Conservation (phyloP, 2,329 filamentous ascomycete species). For the Gremmenia infestans region DNA sequence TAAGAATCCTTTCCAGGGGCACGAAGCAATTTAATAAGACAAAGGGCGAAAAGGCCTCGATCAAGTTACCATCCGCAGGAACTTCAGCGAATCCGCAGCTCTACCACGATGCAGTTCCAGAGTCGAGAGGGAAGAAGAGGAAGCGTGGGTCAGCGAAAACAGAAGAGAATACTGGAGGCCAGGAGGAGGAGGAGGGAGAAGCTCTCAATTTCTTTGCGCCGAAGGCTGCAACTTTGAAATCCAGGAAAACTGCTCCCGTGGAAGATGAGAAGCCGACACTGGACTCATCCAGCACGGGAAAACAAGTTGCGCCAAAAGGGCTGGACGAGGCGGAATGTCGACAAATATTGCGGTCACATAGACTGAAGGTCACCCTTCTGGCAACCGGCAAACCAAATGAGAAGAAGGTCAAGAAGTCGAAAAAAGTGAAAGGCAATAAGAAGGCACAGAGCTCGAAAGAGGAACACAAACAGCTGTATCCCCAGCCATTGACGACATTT, state of each 20-base stretch:
- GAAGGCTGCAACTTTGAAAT: conserved; percentile 31
- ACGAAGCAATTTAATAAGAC: conserved; percentile 47
- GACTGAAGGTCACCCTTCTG: conserved; percentile 79
- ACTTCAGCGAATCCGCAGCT: conserved; percentile 63
- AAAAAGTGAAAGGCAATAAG: conserved; percentile 49
- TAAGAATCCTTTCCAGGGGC: conserved; percentile 67
- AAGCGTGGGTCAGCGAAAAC: conserved; percentile 42
- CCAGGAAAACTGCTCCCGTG: conserved; percentile 17
- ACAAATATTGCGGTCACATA: conserved; percentile 70
- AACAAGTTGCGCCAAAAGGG: conserved; percentile 14
- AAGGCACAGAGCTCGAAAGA: conserved; percentile 39
- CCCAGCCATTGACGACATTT: conserved; percentile 76
- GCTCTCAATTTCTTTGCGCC: conserved; percentile 55
- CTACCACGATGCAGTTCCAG: conserved; percentile 51
- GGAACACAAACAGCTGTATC: conserved; percentile 60
- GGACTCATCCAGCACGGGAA: conserved; percentile 3
- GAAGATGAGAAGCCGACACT: conserved; percentile 8
- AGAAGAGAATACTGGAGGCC: conserved; percentile 30
- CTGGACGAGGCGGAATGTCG: conserved; percentile 69
- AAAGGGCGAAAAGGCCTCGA: conserved; percentile 30
- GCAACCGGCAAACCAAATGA: conserved; percentile 40
- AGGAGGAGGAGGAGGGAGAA: conserved; percentile 32
- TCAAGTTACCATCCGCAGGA: conserved; percentile 59
- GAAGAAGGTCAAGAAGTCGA: conserved; percentile 40
- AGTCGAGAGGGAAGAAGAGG: conserved; percentile 46